A percentile compares a stretch with the other conserved stretches of the same genome.
Conservation (phyloP, 768 basidiomycete species). For the Rhodosporidiobolus sp. region DNA sequence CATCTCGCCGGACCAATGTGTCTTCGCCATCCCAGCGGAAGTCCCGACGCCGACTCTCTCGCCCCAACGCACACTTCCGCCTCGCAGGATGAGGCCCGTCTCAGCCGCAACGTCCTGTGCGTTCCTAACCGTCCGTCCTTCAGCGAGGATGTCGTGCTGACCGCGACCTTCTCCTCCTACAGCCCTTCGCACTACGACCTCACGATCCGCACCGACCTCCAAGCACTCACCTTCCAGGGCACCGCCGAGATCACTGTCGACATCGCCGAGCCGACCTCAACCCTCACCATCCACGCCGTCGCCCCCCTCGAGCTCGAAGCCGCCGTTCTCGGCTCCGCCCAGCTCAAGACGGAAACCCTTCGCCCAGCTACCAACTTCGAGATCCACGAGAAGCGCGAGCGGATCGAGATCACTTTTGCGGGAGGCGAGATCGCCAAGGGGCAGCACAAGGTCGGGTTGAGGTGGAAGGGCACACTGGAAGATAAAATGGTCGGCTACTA, state of each 20-base stretch:
- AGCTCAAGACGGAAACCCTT: conserved; percentile 55
- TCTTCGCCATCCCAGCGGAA: no score
- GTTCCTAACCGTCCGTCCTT: background rate
- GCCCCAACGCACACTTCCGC: no score
- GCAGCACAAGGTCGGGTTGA: conserved; percentile 67
- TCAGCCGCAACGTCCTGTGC: conserved; percentile 2
- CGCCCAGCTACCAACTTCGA: conserved; percentile 53
- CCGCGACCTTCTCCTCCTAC: background rate
- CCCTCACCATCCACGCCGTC: conserved; percentile 61
- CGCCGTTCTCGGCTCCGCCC: conserved; percentile 60
- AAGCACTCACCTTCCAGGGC: conserved; percentile 71
- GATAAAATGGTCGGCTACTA: conserved; percentile 39
- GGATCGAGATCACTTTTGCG: conserved; percentile 62
- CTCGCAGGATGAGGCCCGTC: conserved; percentile 1
- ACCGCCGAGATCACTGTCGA: conserved; percentile 71
- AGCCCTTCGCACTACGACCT: conserved; percentile 64
- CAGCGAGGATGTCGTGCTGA: background rate
- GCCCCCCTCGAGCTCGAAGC: conserved; percentile 58
- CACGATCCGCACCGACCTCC: conserved; percentile 75
- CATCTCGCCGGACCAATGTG: no score
- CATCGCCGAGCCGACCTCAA: conserved; percentile 61
- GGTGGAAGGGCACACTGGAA: conserved; percentile 66
- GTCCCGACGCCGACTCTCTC: no score
- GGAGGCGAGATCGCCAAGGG: conserved; percentile 43
- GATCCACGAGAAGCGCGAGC: conserved; percentile 64